These are phyloP conservation scores for Diplodia sapinea DNA, from an alignment of 2,329 filamentous ascomycete genomes.

Conservation along the genomic window DNA sequence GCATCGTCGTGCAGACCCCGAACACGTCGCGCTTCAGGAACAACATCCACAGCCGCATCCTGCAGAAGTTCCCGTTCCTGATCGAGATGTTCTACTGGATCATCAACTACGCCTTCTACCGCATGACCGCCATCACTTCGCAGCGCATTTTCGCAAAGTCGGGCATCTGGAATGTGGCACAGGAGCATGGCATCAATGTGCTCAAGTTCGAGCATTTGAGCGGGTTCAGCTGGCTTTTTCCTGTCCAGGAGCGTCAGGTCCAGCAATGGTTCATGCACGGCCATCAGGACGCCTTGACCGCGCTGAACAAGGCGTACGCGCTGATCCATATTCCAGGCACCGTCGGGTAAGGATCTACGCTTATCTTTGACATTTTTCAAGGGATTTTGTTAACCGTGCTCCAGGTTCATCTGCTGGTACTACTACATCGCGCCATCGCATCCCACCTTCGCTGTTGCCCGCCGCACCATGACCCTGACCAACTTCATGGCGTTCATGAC, in stretches of 20 bases:
- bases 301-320: slow-evolving; percentile 65
- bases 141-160: slow-evolving; percentile 59
- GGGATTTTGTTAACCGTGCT: slow-evolving; percentile 28
- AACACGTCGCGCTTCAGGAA: slow-evolving; percentile 67
- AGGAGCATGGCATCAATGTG: slow-evolving; percentile 62
- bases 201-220: slow-evolving; percentile 61
- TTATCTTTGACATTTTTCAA: background rate
- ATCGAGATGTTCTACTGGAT: slow-evolving; percentile 78
- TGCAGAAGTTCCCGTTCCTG: slow-evolving; percentile 72
- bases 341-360: slow-evolving; percentile 54
- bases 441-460: slow-evolving; percentile 51
- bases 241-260: slow-evolving; percentile 58
- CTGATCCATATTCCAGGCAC: slow-evolving; percentile 67
- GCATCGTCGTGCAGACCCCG: slow-evolving; percentile 59
- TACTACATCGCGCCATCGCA: slow-evolving; percentile 64
- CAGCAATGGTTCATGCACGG: slow-evolving; percentile 64
- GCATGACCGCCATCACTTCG: slow-evolving; percentile 61
- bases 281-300: slow-evolving; percentile 59
- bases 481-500: slow-evolving; percentile 61
- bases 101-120: slow-evolving; percentile 69
- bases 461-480: slow-evolving; percentile 56
- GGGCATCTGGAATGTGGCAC: slow-evolving; percentile 61
- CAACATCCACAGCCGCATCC: slow-evolving; percentile 65
- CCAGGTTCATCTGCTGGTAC: slow-evolving; percentile 67
- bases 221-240: slow-evolving; percentile 59